Evolutionary conservation across 257 asterid genomes (phyloP).

Genomic region (Solanum sitiens): DNA sequence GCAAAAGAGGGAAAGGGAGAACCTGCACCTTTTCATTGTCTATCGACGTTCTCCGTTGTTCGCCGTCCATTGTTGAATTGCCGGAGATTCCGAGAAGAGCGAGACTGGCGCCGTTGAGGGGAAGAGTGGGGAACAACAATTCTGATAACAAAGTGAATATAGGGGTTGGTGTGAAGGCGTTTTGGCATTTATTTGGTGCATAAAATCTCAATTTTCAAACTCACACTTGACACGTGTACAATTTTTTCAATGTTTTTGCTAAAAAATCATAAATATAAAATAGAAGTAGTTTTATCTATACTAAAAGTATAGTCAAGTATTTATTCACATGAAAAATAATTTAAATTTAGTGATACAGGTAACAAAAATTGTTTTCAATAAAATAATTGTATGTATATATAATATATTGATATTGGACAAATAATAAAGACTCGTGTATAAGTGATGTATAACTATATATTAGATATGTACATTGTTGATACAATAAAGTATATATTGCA

Average conservation of each 20-base stretch:
- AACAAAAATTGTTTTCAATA: no score
- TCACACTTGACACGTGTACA: neutral
- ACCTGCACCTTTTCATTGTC: neutral
- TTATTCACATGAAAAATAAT: no score
- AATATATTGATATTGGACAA: no score
- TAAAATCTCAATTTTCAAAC: neutral
- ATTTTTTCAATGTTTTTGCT: neutral
- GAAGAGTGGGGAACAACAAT: neutral
- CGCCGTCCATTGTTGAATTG: neutral
- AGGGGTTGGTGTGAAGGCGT: neutral
- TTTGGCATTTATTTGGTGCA: neutral
- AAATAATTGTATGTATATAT: no score
- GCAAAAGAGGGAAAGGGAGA: neutral
- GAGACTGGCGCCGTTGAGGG: neutral
- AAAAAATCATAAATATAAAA: no score
- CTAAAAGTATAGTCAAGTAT: no score
- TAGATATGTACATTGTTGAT: neutral
- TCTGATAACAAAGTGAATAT: neutral
- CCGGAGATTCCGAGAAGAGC: neutral
- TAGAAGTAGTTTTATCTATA: neutral
- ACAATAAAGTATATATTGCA: neutral
- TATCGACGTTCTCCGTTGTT: neutral
- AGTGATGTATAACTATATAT: neutral
- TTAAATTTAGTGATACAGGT: neutral
- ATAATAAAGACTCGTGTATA: no score